phyloP scores from a whole-genome alignment of 1,284 basidiomycete species.

The Coniferiporia sulphurascens region DNA sequence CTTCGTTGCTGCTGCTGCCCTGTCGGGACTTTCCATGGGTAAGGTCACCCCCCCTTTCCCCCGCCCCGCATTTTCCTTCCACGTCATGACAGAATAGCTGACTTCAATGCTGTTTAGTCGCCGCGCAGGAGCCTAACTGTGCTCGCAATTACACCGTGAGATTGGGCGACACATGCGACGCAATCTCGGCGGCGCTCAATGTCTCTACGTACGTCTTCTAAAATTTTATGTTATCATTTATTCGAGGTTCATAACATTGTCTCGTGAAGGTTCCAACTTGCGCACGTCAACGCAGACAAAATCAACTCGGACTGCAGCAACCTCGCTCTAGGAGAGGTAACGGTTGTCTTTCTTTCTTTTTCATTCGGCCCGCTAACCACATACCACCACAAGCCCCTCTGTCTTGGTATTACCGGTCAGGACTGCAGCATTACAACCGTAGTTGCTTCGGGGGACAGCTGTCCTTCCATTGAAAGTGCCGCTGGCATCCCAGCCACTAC shows the following conservation, averaged over 20 bases:
- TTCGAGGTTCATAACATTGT: neutral
- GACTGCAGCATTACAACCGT: slow-evolving; percentile 41
- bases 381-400: slow-evolving; percentile 28
- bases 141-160: slow-evolving; percentile 38
- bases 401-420: slow-evolving; percentile 39
- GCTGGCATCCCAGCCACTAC: slow-evolving; percentile 35
- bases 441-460: slow-evolving; percentile 36
- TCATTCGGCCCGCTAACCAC: neutral
- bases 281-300: slow-evolving; percentile 33
- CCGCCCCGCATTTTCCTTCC: neutral
- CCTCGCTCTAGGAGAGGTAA: slow-evolving; percentile 33
- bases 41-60: too few relatives aligned
- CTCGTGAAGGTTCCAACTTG: slow-evolving; percentile 38
- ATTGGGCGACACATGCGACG: slow-evolving; percentile 42
- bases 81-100: too few relatives aligned
- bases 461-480: slow-evolving; percentile 32
- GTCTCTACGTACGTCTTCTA: slow-evolving; percentile 36
- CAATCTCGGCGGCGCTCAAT: slow-evolving; percentile 39
- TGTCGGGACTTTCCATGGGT: neutral
- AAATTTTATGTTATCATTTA: neutral
- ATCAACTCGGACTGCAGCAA: slow-evolving; percentile 41
- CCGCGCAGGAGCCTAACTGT: slow-evolving; percentile 25
- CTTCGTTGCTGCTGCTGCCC: neutral
- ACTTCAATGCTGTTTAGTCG: neutral
- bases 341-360: slow-evolving; percentile 7